These are phyloP conservation scores for Immersiella caudata DNA, from an alignment of 495 filamentous ascomycete species.

Conservation along the genomic window DNA sequence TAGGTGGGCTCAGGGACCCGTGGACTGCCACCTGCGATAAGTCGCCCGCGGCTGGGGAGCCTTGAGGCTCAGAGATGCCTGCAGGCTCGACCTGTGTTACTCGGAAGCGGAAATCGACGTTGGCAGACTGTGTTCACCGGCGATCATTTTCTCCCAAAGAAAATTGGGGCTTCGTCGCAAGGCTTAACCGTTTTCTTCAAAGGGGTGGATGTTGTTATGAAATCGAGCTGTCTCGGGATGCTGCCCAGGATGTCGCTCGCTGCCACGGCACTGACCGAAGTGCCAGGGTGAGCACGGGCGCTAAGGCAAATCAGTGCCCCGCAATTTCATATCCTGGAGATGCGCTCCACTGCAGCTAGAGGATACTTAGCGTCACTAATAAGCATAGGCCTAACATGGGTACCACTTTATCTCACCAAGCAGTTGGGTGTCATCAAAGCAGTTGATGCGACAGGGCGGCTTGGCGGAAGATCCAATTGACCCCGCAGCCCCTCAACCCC, in stretches of 20 bases:
- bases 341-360: not conserved
- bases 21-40: not conserved
- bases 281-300: slow-evolving; percentile 27
- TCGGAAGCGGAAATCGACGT: not conserved
- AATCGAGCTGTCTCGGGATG: slow-evolving; percentile 4
- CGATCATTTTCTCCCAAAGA: not conserved
- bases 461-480: slow-evolving; percentile 2
- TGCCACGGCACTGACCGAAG: slow-evolving; percentile 25
- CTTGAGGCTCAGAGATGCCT: not conserved
- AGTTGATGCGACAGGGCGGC: not conserved
- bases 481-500: slow-evolving; percentile 33
- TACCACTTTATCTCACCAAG: not conserved
- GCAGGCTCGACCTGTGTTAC: not conserved
- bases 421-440: slow-evolving; percentile 1
- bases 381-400: not conserved
- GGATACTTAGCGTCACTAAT: not conserved
- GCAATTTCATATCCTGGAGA: not conserved
- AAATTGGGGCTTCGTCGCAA: not conserved
- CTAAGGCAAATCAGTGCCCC: slow-evolving; percentile 18
- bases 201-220: slow-evolving; percentile 24
- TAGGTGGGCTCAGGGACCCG: not conserved
- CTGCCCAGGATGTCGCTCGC: slow-evolving; percentile 22
- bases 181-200: not conserved
- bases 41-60: slow-evolving; percentile 9
- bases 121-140: not conserved